Percentiles rank a stretch among this genome's conserved stretches.
phyloP scores from a whole-genome alignment of 192 early-diverging fungal genomes.

The Globomyces pollinis-pini region DNA sequence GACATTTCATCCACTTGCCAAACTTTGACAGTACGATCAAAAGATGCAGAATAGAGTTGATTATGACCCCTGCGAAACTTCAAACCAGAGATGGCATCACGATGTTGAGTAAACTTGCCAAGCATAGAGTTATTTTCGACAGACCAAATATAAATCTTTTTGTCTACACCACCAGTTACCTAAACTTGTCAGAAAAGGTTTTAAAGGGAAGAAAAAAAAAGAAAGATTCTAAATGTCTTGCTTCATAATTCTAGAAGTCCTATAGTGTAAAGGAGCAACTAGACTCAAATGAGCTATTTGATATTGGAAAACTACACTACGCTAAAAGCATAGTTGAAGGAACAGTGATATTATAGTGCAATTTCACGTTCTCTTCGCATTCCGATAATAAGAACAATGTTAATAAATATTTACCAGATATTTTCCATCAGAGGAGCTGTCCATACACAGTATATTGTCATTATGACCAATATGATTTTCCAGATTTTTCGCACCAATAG shows the following conservation, averaged over 20 bases:
- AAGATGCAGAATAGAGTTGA: constrained; percentile 82
- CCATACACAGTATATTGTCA: constrained; percentile 39
- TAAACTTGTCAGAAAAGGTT: constrained; percentile 13
- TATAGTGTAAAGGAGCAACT: constrained; percentile 13
- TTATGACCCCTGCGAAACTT: constrained; percentile 71
- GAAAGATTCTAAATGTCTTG: constrained; percentile 19
- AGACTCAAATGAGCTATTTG: constrained; percentile 45
- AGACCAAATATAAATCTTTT: constrained; percentile 88
- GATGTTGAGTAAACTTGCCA: constrained; percentile 78
- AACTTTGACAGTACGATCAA: constrained; percentile 90
- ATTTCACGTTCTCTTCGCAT: constrained; percentile 33
- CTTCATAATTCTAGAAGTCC: constrained; percentile 43
- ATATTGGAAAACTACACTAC: constrained; percentile 21
- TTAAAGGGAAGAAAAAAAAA: constrained; percentile 6
- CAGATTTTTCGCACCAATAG: constrained; percentile 21
- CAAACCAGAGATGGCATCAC: constrained; percentile 79
- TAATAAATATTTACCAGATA: constrained; percentile 41
- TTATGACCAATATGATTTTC: constrained; percentile 35
- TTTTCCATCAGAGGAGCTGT: constrained; percentile 39
- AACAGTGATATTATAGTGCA: constrained; percentile 26
- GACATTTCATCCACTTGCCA: constrained; percentile 89
- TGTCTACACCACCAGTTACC: constrained; percentile 86
- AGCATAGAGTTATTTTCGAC: constrained; percentile 66
- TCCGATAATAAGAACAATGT: too few species aligned
- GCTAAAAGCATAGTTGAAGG: constrained; percentile 24